Base-by-base conservation (phyloP, 1,284 basidiomycete genomes). In the Sporisorium scitamineum region DNA sequence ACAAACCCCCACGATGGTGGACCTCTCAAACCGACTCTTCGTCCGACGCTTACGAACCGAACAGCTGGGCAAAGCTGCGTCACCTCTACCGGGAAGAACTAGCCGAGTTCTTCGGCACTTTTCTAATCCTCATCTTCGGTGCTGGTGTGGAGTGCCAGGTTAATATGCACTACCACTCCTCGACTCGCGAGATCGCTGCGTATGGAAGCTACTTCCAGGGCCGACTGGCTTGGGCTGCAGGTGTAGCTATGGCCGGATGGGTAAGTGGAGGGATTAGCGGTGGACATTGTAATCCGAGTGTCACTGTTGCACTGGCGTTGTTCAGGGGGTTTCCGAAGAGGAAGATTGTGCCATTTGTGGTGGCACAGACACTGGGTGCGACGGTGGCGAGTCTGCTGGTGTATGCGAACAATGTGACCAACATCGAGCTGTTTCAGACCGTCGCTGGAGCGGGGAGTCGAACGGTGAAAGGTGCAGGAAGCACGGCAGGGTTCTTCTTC, bases 341-440 rank as follows among this genome's bases (percentile, higher is more conserved):
- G 68, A 94, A 93, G 82, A 91, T 93, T 0, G 91, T 92, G 0
- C 87, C 81, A 74, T 94, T 91, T 81, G 89, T 93, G 54, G 79
- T 90, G 41, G 89, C 91, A 0, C 93, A 94, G 84, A 71, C 91
- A 10, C 83, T 93, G 27, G 93, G 93, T 37, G 92, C 87, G 2
- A 83, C 92, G 18, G 87, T 89, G 50, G 93, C 91, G 18, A 90
- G 90, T 18, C 89, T 89, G 1, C 81, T 93, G 24, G 87, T 92
- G 22, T 94, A 94, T 79, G 91, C 88, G 6, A 91, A 92, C 84
- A 94, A 93, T 81, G 89, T 90, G 78, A 90, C 92, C 82, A 91
- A 91, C 39, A 92, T 94, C 79, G 88, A 90, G 79, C 82, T 90
- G 51, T 88, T 89, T 70, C 92, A 93, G 84, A 92, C 91, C 29